Percentiles rank a stretch among this genome's conserved stretches.
phyloP scores from a whole-genome alignment of 192 early-diverging fungal genomes.

The Coemansia sp. region DNA sequence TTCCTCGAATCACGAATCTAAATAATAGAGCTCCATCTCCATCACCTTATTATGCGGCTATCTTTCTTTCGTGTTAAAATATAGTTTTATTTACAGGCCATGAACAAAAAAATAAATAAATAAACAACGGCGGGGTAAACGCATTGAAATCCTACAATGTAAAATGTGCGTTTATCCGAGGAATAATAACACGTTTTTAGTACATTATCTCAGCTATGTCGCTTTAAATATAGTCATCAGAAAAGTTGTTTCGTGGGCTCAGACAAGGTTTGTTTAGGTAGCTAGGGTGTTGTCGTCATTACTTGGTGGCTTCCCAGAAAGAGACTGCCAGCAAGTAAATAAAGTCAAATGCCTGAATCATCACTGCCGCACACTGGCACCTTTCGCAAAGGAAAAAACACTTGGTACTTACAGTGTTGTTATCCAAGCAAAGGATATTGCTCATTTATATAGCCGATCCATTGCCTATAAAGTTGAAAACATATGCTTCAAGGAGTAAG shows the following conservation, averaged over 20 bases:
- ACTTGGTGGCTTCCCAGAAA: slow-evolving; percentile 24
- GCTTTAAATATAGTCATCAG: no score
- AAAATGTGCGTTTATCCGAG: background rate
- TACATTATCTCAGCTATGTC: no score
- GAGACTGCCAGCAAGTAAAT: slow-evolving; percentile 24
- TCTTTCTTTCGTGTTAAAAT: no score
- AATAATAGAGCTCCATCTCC: slow-evolving; percentile 16
- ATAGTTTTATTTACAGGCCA: background rate
- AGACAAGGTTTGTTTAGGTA: slow-evolving; percentile 40
- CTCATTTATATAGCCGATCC: background rate
- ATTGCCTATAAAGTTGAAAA: background rate
- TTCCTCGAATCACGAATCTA: slow-evolving; percentile 4
- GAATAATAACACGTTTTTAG: background rate
- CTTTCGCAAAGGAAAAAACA: background rate
- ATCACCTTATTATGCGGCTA: slow-evolving; percentile 10
- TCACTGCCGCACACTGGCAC: slow-evolving; percentile 15
- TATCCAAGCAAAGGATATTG: background rate
- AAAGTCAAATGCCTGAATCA: slow-evolving; percentile 55
- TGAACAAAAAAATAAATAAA: background rate
- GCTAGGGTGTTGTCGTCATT: slow-evolving; percentile 51
- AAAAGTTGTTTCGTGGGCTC: slow-evolving; percentile 29
- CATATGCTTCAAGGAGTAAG: background rate
- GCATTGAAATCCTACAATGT: background rate
- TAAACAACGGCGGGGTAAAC: no score
- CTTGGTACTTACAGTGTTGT: background rate